Conservation (phyloP, 2,329 filamentous ascomycete species). For the Atkinsonella hypoxylon region DNA sequence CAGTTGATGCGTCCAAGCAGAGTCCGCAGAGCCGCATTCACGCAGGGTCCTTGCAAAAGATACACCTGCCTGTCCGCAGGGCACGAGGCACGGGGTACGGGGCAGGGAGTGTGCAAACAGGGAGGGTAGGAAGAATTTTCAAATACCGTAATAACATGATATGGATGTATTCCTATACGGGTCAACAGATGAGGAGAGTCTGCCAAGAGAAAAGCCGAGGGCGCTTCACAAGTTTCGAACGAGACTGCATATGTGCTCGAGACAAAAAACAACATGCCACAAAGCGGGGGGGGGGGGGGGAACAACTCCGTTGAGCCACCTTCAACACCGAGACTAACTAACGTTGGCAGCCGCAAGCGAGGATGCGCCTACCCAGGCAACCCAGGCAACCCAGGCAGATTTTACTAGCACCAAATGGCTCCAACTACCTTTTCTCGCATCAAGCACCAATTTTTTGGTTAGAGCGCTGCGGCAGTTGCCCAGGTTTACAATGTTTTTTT, state of each 20-base stretch:
- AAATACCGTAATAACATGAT: neutral
- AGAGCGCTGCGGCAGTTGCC: too few species aligned
- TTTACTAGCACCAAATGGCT: neutral
- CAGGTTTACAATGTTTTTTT: too few species aligned
- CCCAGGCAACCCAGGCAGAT: slow-evolving; percentile 2
- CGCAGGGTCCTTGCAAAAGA: neutral
- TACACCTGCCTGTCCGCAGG: too few species aligned
- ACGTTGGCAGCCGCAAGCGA: slow-evolving; percentile 9
- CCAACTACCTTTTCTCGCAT: too few species aligned
- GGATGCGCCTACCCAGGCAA: neutral
- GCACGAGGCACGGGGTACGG: neutral
- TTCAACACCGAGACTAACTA: slow-evolving; percentile 5
- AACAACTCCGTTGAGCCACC: neutral
- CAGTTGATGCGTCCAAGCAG: neutral
- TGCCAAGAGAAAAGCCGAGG: neutral
- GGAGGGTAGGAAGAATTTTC: too few species aligned
- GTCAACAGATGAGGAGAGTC: neutral
- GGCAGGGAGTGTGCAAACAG: neutral
- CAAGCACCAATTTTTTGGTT: too few species aligned
- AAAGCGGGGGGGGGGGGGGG: neutral
- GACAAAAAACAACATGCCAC: neutral
- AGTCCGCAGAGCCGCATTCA: slow-evolving; percentile 5
- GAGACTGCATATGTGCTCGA: neutral
- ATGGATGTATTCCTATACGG: too few species aligned
- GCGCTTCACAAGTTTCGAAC: neutral